Base-by-base conservation (phyloP, 2,329 filamentous ascomycete species). In the Aurifilum marmelostoma region DNA sequence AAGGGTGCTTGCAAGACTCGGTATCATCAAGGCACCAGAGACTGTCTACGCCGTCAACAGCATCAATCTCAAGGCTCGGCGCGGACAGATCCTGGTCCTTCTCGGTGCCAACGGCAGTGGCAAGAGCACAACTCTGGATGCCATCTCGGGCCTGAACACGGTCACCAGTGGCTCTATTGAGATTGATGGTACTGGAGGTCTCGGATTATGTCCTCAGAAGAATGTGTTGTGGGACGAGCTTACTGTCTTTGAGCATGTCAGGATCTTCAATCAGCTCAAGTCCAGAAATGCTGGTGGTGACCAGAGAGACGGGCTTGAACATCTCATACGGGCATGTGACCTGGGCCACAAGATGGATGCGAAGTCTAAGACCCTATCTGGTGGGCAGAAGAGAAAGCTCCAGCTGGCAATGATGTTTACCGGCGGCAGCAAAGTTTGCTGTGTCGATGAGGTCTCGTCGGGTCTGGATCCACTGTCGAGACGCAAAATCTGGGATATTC, bases 331-430 rank as follows among this genome's bases (percentile, higher is more conserved):
- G 7, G 85, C 89, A 0, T 89, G 96, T 72, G 95, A 97, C 76
- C 85, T 97, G 1, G 86, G 85, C 29, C 84, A 88, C 65, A 97
- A 97, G 80, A 82, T 89, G 54, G 87, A 88, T 47, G 91, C 94
- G 0, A 83, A 85, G 70, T 88, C 93, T 0, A 90, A 89, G 75
- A 97, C 93, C 0, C 83, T 97, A 0, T 97, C 93, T 2, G 94
- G 94, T 11, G 94, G 94, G 0, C 94, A 97, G 78, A 97, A 97
- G 81, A 85, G 94, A 65, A 97, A 97, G 78, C 84, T 97, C 11
- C 94, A 97, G 78, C 84, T 97, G 2, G 94, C 93, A 6, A 95
- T 97, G 89, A 97, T 97, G 93, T 89, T 97, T 74, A 97, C 93
- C 3, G 94, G 95, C 71, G 94, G 93, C 14, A 95, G 92, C 71